Conservation (phyloP, 2,329 filamentous ascomycete species). For the Phialophora macrospora region DNA sequence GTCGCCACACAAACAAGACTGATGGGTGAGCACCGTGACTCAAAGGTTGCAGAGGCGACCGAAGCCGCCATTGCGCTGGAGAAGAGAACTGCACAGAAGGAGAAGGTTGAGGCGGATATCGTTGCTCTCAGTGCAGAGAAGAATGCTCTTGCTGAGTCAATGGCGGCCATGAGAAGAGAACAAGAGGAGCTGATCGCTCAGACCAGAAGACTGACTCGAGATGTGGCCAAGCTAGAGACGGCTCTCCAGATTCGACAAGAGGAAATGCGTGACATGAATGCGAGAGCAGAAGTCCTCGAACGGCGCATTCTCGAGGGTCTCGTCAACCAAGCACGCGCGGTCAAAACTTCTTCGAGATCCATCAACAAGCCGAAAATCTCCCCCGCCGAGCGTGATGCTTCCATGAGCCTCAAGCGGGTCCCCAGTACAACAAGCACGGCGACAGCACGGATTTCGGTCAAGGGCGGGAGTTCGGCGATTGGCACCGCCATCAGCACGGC, state of each 20-base stretch:
- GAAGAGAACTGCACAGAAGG: slow-evolving; percentile 70
- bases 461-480: slow-evolving; percentile 38
- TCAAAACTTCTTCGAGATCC: slow-evolving; percentile 60
- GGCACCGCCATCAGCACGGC: slow-evolving; percentile 51
- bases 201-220: slow-evolving; percentile 78
- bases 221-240: slow-evolving; percentile 89
- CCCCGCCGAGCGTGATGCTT: slow-evolving; percentile 44
- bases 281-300: slow-evolving; percentile 84
- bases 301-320: slow-evolving; percentile 92
- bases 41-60: slow-evolving; percentile 76
- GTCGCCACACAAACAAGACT: slow-evolving; percentile 75
- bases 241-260: slow-evolving; percentile 86
- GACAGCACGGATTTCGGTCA: slow-evolving; percentile 49
- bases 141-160: slow-evolving; percentile 63
- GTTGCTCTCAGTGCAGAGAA: slow-evolving; percentile 62
- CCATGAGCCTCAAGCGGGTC: slow-evolving; percentile 59
- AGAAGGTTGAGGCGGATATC: slow-evolving; percentile 62
- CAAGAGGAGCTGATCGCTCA: slow-evolving; percentile 74
- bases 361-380: slow-evolving; percentile 39
- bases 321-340: slow-evolving; percentile 85
- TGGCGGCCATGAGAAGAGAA: slow-evolving; percentile 54
- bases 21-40: slow-evolving; percentile 76
- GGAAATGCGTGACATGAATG: slow-evolving; percentile 88
- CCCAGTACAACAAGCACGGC: slow-evolving; percentile 52
- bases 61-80: slow-evolving; percentile 82